Base-by-base conservation (phyloP, 495 filamentous ascomycete genomes). In the Melanomma pulvis-pyrius region DNA sequence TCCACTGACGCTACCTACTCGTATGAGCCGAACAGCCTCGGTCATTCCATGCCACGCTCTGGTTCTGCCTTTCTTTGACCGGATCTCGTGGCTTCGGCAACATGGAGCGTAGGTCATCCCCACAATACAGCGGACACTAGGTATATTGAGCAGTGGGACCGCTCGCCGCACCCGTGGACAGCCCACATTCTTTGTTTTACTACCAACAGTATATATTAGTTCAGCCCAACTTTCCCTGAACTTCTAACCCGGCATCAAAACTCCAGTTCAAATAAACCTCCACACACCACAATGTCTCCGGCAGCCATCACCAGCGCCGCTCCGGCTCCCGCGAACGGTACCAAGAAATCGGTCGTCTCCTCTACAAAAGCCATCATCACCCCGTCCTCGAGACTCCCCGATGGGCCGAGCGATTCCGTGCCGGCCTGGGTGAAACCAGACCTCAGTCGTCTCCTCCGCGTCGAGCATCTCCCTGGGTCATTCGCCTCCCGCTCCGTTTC, bases 401-500 rank as follows among this genome's bases (percentile, higher is more conserved):
- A 56, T 21, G 30, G 8, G 13, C 21, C 49, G 8, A 46, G 41
- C 36, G 28, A 62, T 49, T 52, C 50, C 12, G 34, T 70, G 17
- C 69, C 69, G 1, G 60, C 70, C 29, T 72, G 70, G 70, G 70
- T 72, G 4, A 39, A 63, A 30, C 80, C 81, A 55, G 69, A 78
- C 48, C 72, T 85, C 69, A 76, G 83, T 64, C 72, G 79, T 24
- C 83, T 87, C 70, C 69, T 86, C 65, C 73, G 76, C 70, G 71
- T 76, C 59, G 78, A 79, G 67, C 74, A 75, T 55, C 71, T 64
- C 67, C 28, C 61, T 22, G 68, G 67, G 8, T 77, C 78, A 63
- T 91, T 87, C 78, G 81, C 79, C 61, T 84, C 85, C 70, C 83
- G 86, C 59, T 85, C 86, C 65, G 72, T 84, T 66, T 90, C 87